These are phyloP conservation scores for Dictyostelium purpureum DNA, from an alignment of 78 protist species.

Conservation along the genomic window DNA sequence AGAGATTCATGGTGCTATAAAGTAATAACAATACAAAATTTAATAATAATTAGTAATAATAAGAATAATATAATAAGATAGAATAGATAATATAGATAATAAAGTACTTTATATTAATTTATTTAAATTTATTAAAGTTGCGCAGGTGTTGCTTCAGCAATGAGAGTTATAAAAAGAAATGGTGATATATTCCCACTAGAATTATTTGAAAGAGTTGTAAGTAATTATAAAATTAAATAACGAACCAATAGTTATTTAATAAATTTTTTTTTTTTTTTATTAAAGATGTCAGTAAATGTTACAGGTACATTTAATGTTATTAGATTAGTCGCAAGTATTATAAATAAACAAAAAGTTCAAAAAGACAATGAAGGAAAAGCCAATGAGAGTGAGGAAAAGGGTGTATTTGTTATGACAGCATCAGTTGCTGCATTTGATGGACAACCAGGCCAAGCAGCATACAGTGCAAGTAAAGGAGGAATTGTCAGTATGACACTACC, in stretches of 20 bases:
- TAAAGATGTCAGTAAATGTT: slow-evolving; percentile 81
- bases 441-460: slow-evolving; percentile 93
- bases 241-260: too few relatives aligned
- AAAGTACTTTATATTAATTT: too few relatives aligned
- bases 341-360: slow-evolving; percentile 57
- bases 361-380: neutral
- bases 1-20: slow-evolving; percentile 83
- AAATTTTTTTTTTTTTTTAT: too few relatives aligned
- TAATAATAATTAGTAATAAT: too few relatives aligned
- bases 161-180: slow-evolving; percentile 1
- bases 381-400: slow-evolving; percentile 86
- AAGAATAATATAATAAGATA: too few relatives aligned
- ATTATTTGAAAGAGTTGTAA: slow-evolving; percentile 55
- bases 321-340: slow-evolving; percentile 79
- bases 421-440: slow-evolving; percentile 92
- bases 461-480: slow-evolving; percentile 90
- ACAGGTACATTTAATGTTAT: slow-evolving; percentile 89
- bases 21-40: too few relatives aligned
- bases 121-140: too few relatives aligned
- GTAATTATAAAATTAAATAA: too few relatives aligned
- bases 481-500: slow-evolving; percentile 86
- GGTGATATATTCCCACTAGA: slow-evolving; percentile 35
- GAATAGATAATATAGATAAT: too few relatives aligned
- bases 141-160: slow-evolving; percentile 89
- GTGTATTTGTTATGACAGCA: slow-evolving; percentile 89